Conservation (phyloP, 306 rosid genomes). For the Herpetospermum pedunculosum region DNA sequence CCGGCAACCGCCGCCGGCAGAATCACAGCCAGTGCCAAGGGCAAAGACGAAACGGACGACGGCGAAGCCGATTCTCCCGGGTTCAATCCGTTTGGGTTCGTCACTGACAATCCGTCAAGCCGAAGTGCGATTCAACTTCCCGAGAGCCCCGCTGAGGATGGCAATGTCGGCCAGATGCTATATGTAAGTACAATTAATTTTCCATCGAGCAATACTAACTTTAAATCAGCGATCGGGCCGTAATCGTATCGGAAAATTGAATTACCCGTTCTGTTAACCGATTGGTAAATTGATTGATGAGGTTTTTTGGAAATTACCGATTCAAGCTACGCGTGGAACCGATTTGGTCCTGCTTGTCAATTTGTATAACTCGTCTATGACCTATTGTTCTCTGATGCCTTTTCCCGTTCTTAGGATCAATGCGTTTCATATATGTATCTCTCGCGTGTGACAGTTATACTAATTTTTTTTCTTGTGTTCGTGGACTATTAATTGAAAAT, state of each 20-base stretch:
- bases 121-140: conserved; percentile 80
- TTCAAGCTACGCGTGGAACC: background rate
- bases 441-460: background rate
- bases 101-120: conserved; percentile 89
- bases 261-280: background rate
- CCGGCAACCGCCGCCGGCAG: background rate
- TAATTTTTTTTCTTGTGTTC: background rate
- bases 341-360: background rate
- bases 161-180: conserved; percentile 95
- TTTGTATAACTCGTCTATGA: background rate
- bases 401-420: background rate
- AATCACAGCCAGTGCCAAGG: conserved; percentile 39
- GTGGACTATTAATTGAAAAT: background rate
- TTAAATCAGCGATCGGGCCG: background rate
- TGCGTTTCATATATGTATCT: background rate
- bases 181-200: conserved; percentile 35
- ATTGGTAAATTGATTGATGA: background rate
- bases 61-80: conserved; percentile 26
- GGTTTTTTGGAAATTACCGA: background rate
- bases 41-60: conserved; percentile 30
- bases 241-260: background rate
- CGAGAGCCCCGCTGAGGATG: conserved; percentile 76
- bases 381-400: background rate
- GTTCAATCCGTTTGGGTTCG: conserved; percentile 93
- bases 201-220: background rate